Percentiles rank a stretch among this genome's conserved stretches.
Conservation (phyloP, 1,284 basidiomycete species). For the Trametes pubescens region DNA sequence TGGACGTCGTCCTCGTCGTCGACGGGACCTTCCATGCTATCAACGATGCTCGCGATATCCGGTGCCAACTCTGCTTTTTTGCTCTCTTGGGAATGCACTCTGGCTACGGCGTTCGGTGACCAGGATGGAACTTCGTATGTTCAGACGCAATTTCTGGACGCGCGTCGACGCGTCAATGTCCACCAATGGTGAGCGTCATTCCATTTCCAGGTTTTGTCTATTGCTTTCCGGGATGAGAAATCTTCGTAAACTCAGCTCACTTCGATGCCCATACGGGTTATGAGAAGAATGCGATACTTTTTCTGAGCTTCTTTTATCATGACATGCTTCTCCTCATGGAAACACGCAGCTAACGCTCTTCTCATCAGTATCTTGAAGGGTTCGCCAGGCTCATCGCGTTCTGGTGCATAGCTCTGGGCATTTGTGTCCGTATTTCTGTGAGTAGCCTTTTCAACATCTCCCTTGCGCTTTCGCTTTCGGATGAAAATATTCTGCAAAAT, state of each 20-base stretch:
- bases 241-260: slow-evolving; percentile 69
- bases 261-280: slow-evolving; percentile 57
- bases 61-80: not conserved
- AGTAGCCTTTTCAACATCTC: slow-evolving; percentile 10
- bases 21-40: not conserved
- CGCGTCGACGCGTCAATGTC: not conserved
- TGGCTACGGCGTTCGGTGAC: not conserved
- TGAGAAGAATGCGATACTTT: slow-evolving; percentile 60
- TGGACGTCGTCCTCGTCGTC: not conserved
- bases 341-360: not conserved
- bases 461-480: slow-evolving; percentile 36
- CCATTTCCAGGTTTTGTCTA: not conserved
- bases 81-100: not conserved
- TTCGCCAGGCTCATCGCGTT: too few relatives aligned
- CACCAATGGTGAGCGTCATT: not conserved
- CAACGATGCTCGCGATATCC: not conserved
- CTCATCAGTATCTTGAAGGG: too few relatives aligned
- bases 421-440: not conserved
- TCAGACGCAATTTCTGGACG: too few relatives aligned
- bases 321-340: slow-evolving; percentile 4
- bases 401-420: too few relatives aligned
- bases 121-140: not conserved
- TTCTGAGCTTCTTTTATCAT: slow-evolving; percentile 44
- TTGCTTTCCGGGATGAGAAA: slow-evolving; percentile 51
- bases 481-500: slow-evolving; percentile 60